Conservation (phyloP, 352 stramenopile species). For the Phytopythium boreale region DNA sequence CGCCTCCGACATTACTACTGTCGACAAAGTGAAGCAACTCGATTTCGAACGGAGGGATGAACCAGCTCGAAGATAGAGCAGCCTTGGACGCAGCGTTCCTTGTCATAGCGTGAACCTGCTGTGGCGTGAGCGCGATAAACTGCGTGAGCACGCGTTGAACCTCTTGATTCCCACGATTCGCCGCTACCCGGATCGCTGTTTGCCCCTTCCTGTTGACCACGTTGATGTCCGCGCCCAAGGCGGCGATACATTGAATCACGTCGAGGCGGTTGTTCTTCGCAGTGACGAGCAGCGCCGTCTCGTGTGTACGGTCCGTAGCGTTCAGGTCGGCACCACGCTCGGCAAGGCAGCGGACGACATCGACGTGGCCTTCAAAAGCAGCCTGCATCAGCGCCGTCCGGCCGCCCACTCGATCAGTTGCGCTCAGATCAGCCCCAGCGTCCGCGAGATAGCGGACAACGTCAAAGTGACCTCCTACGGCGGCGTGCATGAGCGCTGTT, state of each 20-base stretch:
- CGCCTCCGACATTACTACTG: background rate
- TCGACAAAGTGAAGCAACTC: background rate
- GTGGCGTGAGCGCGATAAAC: background rate
- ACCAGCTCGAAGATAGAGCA: background rate
- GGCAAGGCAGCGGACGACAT: conserved; percentile 1
- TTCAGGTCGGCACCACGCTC: background rate
- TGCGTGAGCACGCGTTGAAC: background rate
- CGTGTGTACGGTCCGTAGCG: background rate
- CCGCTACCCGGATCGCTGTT: background rate
- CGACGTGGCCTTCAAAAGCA: background rate
- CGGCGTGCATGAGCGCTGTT: background rate
- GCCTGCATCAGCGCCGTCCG: conserved; percentile 3
- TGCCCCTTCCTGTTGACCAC: background rate
- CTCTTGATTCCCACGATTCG: background rate
- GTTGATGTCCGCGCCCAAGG: background rate
- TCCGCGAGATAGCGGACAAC: conserved; percentile 1
- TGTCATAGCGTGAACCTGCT: background rate
- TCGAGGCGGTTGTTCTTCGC: background rate
- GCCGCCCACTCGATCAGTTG: background rate
- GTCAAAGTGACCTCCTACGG: background rate
- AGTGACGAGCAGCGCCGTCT: background rate
- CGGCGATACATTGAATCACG: background rate
- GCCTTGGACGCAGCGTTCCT: background rate
- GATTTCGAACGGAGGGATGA: conserved; percentile 4
- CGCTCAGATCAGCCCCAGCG: background rate